These are phyloP conservation scores for Syncephalastrum monosporum DNA, from an alignment of 371 early-diverging fungal species.

Conservation along the genomic window DNA sequence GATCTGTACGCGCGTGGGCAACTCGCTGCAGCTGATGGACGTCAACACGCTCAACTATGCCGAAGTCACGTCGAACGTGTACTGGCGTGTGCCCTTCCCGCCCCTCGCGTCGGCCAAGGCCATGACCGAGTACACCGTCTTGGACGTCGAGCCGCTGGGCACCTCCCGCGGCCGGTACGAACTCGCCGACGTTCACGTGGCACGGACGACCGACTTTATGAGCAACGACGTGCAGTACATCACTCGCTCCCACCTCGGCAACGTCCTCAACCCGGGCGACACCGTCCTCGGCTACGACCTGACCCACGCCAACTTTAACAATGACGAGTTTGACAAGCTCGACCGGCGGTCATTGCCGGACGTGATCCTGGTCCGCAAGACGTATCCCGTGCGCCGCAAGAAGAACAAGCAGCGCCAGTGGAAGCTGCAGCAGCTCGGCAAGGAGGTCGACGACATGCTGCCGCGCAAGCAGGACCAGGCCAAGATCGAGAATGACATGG, in stretches of 20 bases:
- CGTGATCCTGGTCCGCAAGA: conserved; percentile 88
- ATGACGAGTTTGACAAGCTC: conserved; percentile 73
- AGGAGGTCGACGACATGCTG: conserved; percentile 83
- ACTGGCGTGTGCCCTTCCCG: conserved; percentile 83
- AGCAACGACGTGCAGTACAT: conserved; percentile 82
- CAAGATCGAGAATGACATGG: conserved; percentile 78
- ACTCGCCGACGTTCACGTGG: conserved; percentile 79
- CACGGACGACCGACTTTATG: conserved; percentile 78
- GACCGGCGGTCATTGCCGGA: conserved; percentile 74
- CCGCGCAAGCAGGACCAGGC: conserved; percentile 75
- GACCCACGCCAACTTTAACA: conserved; percentile 88
- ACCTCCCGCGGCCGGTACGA: conserved; percentile 74
- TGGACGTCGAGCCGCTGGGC: conserved; percentile 88
- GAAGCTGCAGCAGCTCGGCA: conserved; percentile 86
- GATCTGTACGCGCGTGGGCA: conserved; percentile 85
- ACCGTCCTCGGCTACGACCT: conserved; percentile 92
- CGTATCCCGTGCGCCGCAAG: conserved; percentile 86
- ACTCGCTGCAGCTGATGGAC: conserved; percentile 84
- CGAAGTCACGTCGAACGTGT: conserved; percentile 75
- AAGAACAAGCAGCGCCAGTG: conserved; percentile 85
- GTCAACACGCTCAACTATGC: conserved; percentile 73
- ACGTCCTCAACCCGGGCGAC: conserved; percentile 89
- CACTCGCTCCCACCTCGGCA: conserved; percentile 93
- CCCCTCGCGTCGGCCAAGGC: conserved; percentile 74
- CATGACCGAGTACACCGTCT: conserved; percentile 88